These are phyloP conservation scores for Phlebiopsis flavidoalba DNA, from an alignment of 768 basidiomycete genomes.

Conservation along the genomic window DNA sequence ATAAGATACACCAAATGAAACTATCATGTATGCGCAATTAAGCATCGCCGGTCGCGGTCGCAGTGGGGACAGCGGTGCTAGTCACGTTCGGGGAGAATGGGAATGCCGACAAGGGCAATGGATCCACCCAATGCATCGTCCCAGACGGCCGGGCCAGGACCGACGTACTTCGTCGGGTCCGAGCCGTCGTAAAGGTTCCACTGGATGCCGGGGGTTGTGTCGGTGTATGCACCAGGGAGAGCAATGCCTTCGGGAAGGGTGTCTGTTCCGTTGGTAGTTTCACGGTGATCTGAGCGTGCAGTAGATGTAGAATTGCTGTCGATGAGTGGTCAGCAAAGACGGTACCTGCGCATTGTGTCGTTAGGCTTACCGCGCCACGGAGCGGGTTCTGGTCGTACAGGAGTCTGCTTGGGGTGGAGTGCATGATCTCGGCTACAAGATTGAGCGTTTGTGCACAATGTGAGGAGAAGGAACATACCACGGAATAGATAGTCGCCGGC, in stretches of 20 bases:
- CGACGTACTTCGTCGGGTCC: conserved; percentile 6
- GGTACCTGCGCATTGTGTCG: not conserved
- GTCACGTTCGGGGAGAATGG: not conserved
- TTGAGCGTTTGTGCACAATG: not conserved
- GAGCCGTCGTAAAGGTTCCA: conserved; percentile 8
- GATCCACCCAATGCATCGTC: conserved; percentile 4
- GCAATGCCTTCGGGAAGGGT: conserved; percentile 7
- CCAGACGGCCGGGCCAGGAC: conserved; percentile 6
- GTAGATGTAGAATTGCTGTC: conserved; percentile 11
- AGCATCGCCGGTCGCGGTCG: not conserved
- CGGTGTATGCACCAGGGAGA: conserved; percentile 11
- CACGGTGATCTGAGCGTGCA: conserved; percentile 5
- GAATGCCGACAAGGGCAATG: conserved; percentile 4
- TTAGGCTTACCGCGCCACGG: conserved; percentile 1
- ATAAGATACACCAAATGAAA: too few relatives aligned
- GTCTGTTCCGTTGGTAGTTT: not conserved
- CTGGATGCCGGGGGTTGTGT: conserved; percentile 7
- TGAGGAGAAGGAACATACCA: not conserved
- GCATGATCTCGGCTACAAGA: conserved; percentile 7
- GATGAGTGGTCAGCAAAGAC: not conserved
- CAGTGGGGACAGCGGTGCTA: not conserved
- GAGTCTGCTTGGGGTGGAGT: conserved; percentile 7
- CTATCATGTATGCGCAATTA: not conserved
- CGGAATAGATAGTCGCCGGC: conserved; percentile 10
- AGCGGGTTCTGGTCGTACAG: conserved; percentile 9